Conservation (phyloP, 2,329 filamentous ascomycete species). For the Rhexocercosporidium sp. region DNA sequence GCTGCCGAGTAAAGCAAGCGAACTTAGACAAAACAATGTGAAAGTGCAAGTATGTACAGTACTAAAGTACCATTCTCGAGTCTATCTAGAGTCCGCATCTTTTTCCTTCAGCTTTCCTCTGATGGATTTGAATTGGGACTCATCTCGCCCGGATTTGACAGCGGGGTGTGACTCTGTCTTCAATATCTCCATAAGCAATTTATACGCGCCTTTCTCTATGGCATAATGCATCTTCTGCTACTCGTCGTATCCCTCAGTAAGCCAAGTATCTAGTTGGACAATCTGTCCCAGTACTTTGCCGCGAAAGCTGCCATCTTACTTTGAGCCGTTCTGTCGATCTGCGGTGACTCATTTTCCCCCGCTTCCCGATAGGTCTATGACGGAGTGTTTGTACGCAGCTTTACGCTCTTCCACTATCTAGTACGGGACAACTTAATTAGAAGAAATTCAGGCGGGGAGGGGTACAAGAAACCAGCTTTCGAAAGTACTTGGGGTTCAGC, state of each 20-base stretch:
- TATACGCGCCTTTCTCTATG: background rate
- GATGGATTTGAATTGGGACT: background rate
- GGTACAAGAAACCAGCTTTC: background rate
- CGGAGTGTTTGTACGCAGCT: background rate
- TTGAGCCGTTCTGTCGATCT: background rate
- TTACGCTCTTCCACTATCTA: background rate
- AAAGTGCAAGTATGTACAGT: background rate
- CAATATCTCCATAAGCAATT: background rate
- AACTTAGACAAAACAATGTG: background rate
- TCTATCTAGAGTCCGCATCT: background rate
- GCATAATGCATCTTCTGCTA: background rate
- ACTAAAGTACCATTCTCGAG: no score
- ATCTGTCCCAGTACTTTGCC: conserved; percentile 7
- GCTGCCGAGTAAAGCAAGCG: background rate
- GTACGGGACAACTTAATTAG: background rate
- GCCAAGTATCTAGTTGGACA: background rate
- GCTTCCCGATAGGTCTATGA: background rate
- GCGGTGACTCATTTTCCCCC: background rate
- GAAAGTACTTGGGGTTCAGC: background rate
- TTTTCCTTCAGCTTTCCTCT: background rate
- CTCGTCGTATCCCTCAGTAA: background rate
- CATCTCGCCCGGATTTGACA: background rate
- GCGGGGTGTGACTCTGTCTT: background rate
- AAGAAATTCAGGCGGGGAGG: background rate
- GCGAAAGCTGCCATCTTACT: conserved; percentile 11